Evolutionary conservation across 2,329 filamentous ascomycete genomes (phyloP).

Genomic region (Pseudocercospora cruenta): DNA sequence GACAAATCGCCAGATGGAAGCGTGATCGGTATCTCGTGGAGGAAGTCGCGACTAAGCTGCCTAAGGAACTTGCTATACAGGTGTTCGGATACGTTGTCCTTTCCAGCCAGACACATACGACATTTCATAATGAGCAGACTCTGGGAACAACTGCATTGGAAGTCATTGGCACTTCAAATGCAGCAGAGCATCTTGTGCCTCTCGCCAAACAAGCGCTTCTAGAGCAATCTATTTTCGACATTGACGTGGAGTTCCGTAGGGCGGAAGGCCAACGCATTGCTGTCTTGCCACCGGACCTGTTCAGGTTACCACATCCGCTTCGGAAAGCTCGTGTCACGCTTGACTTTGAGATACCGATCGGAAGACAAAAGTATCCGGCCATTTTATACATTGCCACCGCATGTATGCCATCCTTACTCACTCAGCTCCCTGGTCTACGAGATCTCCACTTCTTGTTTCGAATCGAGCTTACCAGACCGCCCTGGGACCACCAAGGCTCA

Average conservation of each 20-base stretch:
- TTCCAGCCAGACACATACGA: conserved; percentile 7
- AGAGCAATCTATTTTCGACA: conserved; percentile 16
- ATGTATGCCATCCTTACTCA: conserved; percentile 18
- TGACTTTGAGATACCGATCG: conserved; percentile 16
- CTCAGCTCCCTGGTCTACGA: conserved; percentile 19
- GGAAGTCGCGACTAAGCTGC: conserved; percentile 16
- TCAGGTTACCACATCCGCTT: conserved; percentile 13
- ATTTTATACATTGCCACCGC: conserved; percentile 19
- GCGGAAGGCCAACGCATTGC: conserved; percentile 13
- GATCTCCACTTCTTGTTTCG: conserved; percentile 15
- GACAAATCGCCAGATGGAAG: conserved; percentile 19
- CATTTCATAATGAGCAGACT: conserved; percentile 3
- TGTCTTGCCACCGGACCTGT: conserved; percentile 4
- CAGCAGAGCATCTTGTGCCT: conserved; percentile 9
- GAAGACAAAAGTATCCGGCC: conserved; percentile 20
- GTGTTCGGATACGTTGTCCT: conserved; percentile 20
- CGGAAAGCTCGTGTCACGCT: conserved; percentile 13
- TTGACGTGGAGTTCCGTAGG: conserved; percentile 14
- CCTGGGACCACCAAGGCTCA: conserved; percentile 15
- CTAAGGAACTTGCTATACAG: conserved; percentile 20
- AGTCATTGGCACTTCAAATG: conserved; percentile 15
- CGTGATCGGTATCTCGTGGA: conserved; percentile 12
- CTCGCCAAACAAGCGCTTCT: conserved; percentile 17
- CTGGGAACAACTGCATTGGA: conserved; percentile 9
- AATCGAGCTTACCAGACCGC: conserved; percentile 18